A percentile compares a stretch with the other conserved stretches of the same genome.
Evolutionary conservation across 2,329 filamentous ascomycete species (phyloP).

Genomic region (Botrytis byssoidea): DNA sequence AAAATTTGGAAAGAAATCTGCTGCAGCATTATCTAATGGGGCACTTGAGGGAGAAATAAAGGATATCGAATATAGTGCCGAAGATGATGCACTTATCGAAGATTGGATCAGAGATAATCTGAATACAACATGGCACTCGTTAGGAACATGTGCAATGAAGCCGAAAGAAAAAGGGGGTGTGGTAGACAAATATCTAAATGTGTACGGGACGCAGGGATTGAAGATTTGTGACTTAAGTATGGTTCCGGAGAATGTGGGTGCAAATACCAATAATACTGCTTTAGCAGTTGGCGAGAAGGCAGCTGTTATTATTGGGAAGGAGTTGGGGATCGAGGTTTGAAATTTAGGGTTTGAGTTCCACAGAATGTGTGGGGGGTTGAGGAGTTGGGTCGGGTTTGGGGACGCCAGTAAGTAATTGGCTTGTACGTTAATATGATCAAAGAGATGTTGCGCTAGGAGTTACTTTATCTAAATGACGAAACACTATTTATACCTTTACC

Average conservation of each 20-base stretch:
- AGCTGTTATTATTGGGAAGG: constrained; percentile 43
- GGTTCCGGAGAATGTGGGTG: constrained; percentile 42
- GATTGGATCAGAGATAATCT: constrained; percentile 44
- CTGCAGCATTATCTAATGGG: constrained; percentile 40
- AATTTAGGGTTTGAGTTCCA: constrained; percentile 32
- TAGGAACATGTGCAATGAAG: constrained; percentile 45
- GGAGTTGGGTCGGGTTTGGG: too few species aligned
- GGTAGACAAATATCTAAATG: constrained; percentile 42
- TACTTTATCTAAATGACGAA: neutral
- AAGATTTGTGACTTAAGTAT: constrained; percentile 46
- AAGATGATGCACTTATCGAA: constrained; percentile 43
- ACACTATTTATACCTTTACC: neutral
- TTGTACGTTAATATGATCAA: neutral
- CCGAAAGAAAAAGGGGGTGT: constrained; percentile 41
- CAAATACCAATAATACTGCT: constrained; percentile 48
- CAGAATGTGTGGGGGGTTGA: neutral
- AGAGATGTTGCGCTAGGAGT: neutral
- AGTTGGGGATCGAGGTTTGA: constrained; percentile 40
- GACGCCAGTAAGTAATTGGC: neutral
- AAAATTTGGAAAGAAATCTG: constrained; percentile 44
- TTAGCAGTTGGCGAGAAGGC: constrained; percentile 45
- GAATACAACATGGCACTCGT: constrained; percentile 44
- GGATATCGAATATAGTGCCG: constrained; percentile 42
- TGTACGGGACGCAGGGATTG: constrained; percentile 42
- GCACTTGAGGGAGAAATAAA: constrained; percentile 32